Base-by-base conservation (phyloP, 2,329 filamentous ascomycete species). In the Fusarium cyanostomum region DNA sequence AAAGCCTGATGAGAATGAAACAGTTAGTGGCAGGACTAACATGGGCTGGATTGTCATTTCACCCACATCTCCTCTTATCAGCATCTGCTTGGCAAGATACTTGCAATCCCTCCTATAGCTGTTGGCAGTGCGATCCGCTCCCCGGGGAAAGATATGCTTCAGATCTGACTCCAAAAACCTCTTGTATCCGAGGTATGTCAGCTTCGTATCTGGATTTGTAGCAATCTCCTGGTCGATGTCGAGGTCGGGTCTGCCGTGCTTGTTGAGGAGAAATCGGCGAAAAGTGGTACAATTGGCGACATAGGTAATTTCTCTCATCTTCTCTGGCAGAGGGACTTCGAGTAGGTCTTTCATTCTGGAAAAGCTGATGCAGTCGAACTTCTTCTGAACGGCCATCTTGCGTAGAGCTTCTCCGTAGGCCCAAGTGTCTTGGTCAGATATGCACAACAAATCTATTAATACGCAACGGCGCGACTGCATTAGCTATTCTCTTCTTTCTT, bases 391-490 rank as follows among this genome's bases (percentile, higher is more conserved):
- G 6, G 75, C 76, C 52, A 84, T 69, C 1, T 64, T 55, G 1
- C 82, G 77, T 0, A 82, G 71, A 1, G 75, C 73, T 60, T 83
- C 75, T 11, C 82, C 81, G 41, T 84, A 84, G 3, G 74, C 74
- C 81, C 81, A 85, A 0, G 79, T 79, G 13, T 84, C 74, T 12
- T 71, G 73, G 33, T 82, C 80, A 0, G 81, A 73, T 2, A 84
- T 80, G 8, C 79, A 75, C 12, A 85, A 67, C 1, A 85, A 69
- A 39, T 84, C 82, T 83, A 33, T 18, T 8, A 13, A 67, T 72
- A 24, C n/a, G n/a, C n/a, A n/a, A n/a, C n/a, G n/a, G n/a, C n/a
- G n/a, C n/a, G n/a, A n/a, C n/a, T n/a, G n/a, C n/a, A n/a, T n/a
- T n/a, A n/a, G n/a, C n/a, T n/a, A n/a, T n/a, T n/a, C n/a, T n/a